Evolutionary conservation across 495 filamentous ascomycete species (phyloP).

Genomic region (Aspergillus campestris): DNA sequence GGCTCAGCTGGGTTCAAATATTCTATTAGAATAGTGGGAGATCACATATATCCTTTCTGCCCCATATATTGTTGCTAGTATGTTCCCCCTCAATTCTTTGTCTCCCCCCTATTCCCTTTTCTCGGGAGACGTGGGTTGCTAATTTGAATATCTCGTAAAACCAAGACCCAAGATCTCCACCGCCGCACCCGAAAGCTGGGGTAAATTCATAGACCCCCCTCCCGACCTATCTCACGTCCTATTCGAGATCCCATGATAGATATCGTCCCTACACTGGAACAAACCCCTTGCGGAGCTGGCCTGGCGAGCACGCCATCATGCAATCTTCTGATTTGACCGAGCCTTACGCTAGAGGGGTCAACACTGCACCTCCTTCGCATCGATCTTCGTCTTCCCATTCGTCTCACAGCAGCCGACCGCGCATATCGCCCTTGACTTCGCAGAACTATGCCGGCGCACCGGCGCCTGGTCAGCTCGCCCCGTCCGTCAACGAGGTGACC

Average conservation of each 20-base stretch:
- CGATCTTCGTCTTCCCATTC: constrained; percentile 23
- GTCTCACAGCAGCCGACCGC: constrained; percentile 9
- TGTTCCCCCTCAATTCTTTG: not conserved
- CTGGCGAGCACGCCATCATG: constrained; percentile 34
- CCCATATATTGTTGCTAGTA: too few species aligned
- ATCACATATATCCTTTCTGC: too few species aligned
- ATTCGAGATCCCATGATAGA: too few species aligned
- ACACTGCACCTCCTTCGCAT: constrained; percentile 11
- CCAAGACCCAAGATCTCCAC: constrained; percentile 3
- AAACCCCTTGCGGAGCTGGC: constrained; percentile 11
- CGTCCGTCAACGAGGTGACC: constrained; percentile 23
- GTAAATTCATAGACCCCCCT: not conserved
- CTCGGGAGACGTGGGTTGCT: not conserved
- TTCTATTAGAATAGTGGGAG: too few species aligned
- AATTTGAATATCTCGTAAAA: not conserved
- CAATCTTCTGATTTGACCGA: constrained; percentile 25
- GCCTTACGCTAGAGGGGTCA: constrained; percentile 13
- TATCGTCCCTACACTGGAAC: not conserved
- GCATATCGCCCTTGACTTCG: constrained; percentile 9
- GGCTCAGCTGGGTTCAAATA: too few species aligned
- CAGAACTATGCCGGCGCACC: constrained; percentile 6
- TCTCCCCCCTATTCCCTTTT: not conserved
- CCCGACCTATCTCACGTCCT: too few species aligned
- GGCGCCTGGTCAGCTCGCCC: constrained; percentile 6
- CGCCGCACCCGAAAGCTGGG: constrained; percentile 5